phyloP scores from a whole-genome alignment of 768 basidiomycete genomes.

The Albatrellus ellisii region DNA sequence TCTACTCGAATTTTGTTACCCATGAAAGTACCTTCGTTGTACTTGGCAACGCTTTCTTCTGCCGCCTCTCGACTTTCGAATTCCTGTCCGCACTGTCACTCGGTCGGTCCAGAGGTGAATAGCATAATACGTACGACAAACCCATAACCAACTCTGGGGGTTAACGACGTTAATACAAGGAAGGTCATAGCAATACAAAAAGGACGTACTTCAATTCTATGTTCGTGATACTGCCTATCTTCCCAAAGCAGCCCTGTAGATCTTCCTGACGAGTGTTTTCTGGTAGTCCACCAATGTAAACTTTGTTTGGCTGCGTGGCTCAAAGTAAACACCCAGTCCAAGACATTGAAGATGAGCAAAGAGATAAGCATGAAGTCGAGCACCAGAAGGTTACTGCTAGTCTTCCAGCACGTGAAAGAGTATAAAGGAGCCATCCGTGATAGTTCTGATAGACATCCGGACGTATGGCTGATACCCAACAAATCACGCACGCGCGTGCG shows the following conservation, averaged over 20 bases:
- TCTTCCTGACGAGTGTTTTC: constrained; percentile 81
- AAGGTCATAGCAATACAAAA: neutral
- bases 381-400: constrained; percentile 23
- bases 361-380: constrained; percentile 34
- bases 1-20: constrained; percentile 88
- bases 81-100: constrained; percentile 36
- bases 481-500: constrained; percentile 9
- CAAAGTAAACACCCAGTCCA: constrained; percentile 46
- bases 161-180: constrained; percentile 12
- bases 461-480: constrained; percentile 20
- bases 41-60: constrained; percentile 78
- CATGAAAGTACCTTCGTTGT: constrained; percentile 85
- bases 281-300: constrained; percentile 84
- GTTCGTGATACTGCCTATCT: constrained; percentile 61
- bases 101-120: constrained; percentile 4
- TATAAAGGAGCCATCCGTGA: constrained; percentile 15
- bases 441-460: constrained; percentile 15
- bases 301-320: constrained; percentile 81
- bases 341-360: constrained; percentile 27
- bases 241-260: constrained; percentile 74
- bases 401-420: constrained; percentile 13
- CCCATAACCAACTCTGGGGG: constrained; percentile 66
- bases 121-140: constrained; percentile 62
- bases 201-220: constrained; percentile 75
- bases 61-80: constrained; percentile 73